Conservation (phyloP, 164 flowering plant species). For the Saururus chinensis region DNA sequence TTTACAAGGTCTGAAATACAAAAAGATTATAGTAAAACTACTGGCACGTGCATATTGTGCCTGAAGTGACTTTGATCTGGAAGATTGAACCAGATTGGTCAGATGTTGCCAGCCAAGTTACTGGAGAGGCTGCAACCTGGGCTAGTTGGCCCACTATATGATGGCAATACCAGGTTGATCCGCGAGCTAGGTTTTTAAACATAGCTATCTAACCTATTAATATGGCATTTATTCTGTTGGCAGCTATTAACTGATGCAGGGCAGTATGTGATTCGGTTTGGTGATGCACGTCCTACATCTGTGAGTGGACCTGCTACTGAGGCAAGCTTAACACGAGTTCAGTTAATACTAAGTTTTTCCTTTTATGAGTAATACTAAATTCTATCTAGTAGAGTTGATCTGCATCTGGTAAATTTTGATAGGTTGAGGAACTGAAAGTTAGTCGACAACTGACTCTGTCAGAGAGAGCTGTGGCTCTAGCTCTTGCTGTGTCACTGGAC, state of each 20-base stretch:
- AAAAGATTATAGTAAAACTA: background rate
- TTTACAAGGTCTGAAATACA: background rate
- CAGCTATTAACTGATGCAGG: constrained; percentile 98
- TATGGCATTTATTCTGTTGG: constrained; percentile 7
- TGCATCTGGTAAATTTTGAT: constrained; percentile 8
- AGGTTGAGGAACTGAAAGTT: constrained; percentile 73
- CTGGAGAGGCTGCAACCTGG: too few relatives aligned
- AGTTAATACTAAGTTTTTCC: constrained; percentile 1
- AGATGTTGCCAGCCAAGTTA: background rate
- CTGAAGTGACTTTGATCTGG: too few relatives aligned
- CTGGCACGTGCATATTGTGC: background rate
- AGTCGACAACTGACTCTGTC: constrained; percentile 63
- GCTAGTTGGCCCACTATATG: too few relatives aligned
- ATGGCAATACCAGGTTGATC: too few relatives aligned
- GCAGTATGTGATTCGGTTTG: constrained; percentile 93
- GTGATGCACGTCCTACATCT: constrained; percentile 37
- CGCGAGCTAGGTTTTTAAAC: too few relatives aligned
- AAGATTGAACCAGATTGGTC: background rate
- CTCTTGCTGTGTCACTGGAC: constrained; percentile 92
- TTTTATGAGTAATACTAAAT: background rate
- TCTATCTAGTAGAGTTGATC: background rate
- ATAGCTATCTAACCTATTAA: too few relatives aligned
- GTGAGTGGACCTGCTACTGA: constrained; percentile 32
- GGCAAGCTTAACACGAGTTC: constrained; percentile 23
- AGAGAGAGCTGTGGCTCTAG: constrained; percentile 88